These are phyloP conservation scores for Lipomyces sp. DNA, from an alignment of 805 yeast species.

Conservation along the genomic window DNA sequence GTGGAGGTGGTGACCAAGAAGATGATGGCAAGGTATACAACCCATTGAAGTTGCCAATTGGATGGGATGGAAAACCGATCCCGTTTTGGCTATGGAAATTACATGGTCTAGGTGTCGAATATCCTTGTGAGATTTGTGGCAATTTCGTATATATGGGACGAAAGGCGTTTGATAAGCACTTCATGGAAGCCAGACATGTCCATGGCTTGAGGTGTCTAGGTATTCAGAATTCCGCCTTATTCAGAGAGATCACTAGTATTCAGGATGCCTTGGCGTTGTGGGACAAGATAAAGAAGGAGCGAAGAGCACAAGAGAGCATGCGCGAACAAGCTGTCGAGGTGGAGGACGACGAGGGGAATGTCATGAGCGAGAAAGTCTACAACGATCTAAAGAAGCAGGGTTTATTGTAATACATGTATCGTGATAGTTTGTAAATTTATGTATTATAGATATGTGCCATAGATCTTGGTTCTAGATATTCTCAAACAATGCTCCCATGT, in stretches of 20 bases:
- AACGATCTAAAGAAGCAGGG: constrained; percentile 89
- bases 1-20: constrained; percentile 43
- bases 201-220: constrained; percentile 80
- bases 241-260: constrained; percentile 68
- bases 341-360: constrained; percentile 93
- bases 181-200: constrained; percentile 68
- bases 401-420: constrained; percentile 53
- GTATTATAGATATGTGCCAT: not conserved
- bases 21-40: constrained; percentile 48
- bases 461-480: not conserved
- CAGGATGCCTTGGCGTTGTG: constrained; percentile 67
- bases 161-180: constrained; percentile 72
- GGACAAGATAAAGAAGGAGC: constrained; percentile 51
- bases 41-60: constrained; percentile 71
- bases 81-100: constrained; percentile 92
- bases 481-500: not conserved
- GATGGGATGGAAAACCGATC: constrained; percentile 88
- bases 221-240: constrained; percentile 57
- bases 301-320: constrained; percentile 49
- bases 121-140: constrained; percentile 86
- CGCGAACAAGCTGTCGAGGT: constrained; percentile 70
- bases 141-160: constrained; percentile 74
- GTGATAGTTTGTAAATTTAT: not conserved
- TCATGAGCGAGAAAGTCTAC: constrained; percentile 81
- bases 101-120: constrained; percentile 77